Base-by-base conservation (phyloP, 345 rosid species). In the Noccaea bulbosa region DNA sequence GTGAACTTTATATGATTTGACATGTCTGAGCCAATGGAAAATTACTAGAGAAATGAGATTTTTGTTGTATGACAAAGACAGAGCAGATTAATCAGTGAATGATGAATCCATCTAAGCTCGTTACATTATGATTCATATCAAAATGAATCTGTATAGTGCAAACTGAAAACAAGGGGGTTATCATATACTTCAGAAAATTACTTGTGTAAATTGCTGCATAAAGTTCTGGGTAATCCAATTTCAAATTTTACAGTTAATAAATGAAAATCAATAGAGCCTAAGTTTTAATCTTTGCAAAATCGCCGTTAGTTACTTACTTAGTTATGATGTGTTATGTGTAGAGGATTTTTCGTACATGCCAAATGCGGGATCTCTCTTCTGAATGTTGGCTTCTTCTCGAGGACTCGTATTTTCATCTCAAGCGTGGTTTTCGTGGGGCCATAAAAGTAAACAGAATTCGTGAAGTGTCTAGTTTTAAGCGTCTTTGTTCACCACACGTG, bases 371-470 rank as follows among this genome's bases (percentile, higher is more conserved):
- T 54, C 8, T n/a, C 27, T 55, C 27, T 55, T 35, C 22, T 33
- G 32, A 54, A 17, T 15, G 60, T 54, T 54, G 24, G 24, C 4
- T 15, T 55, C 15, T 55, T 8, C 61, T 34, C 7, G 43, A 55
- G n/a, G 27, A 15, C 8, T 35, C 27, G 27, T 35, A n/a, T 11
- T 34, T 54, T 34, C 39, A 7, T 32, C n/a, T 32, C 24, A 55
- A 34, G 60, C 60, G 41, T 55, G 60, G 41, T 34, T 34, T 1
- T 8, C 34, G 27, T 55, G 60, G 58, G 60, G 24, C 60, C 60
- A 33, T 32, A 7, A 33, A 20, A 53, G 20, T 7, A 53, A 53
- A 16, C 22, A 8, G 10, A 32, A n/a, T 53, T 32, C 39, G 11
- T 20, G 0, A 4, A 34, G 59, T 9, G 11, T 49, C 27, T 48